These are phyloP conservation scores for Penicillium sp. DNA, from an alignment of 2,329 filamentous ascomycete species.

Conservation along the genomic window DNA sequence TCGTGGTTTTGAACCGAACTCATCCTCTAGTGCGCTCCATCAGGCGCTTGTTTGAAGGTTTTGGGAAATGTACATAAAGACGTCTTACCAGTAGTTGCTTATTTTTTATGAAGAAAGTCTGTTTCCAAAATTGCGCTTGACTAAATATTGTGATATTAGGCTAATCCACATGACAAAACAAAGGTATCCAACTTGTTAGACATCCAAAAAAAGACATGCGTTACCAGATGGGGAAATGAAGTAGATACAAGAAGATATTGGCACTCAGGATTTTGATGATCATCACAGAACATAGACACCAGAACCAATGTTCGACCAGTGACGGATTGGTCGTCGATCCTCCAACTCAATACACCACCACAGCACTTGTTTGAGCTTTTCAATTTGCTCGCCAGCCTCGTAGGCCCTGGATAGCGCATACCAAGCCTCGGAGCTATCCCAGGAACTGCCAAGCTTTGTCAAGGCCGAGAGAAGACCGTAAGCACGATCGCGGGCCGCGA, in stretches of 20 bases:
- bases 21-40: slow-evolving; percentile 6
- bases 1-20: slow-evolving; percentile 11
- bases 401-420: slow-evolving; percentile 83
- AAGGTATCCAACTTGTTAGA: slow-evolving; percentile 30
- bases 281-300: slow-evolving; percentile 66
- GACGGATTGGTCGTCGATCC: slow-evolving; percentile 75
- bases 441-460: slow-evolving; percentile 82
- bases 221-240: slow-evolving; percentile 11
- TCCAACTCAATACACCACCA: slow-evolving; percentile 99
- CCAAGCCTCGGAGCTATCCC: slow-evolving; percentile 95
- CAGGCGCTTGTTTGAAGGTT: slow-evolving; percentile 2
- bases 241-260: slow-evolving; percentile 26
- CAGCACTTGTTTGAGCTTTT: slow-evolving; percentile 87
- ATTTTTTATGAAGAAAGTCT: slow-evolving; percentile 18
- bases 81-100: slow-evolving; percentile 28
- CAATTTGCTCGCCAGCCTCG: slow-evolving; percentile 79
- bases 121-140: slow-evolving; percentile 17
- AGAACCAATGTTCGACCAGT: slow-evolving; percentile 71
- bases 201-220: slow-evolving; percentile 9
- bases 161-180: slow-evolving; percentile 17
- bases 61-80: slow-evolving; percentile 40
- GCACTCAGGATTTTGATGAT: slow-evolving; percentile 4
- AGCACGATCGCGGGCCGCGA: slow-evolving; percentile 88
- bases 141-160: slow-evolving; percentile 4
- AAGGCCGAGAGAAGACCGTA: slow-evolving; percentile 79